Percentiles rank a stretch among this genome's conserved stretches.
Conservation (phyloP, 2,329 filamentous ascomycete genomes). For the Xylaria sp. region DNA sequence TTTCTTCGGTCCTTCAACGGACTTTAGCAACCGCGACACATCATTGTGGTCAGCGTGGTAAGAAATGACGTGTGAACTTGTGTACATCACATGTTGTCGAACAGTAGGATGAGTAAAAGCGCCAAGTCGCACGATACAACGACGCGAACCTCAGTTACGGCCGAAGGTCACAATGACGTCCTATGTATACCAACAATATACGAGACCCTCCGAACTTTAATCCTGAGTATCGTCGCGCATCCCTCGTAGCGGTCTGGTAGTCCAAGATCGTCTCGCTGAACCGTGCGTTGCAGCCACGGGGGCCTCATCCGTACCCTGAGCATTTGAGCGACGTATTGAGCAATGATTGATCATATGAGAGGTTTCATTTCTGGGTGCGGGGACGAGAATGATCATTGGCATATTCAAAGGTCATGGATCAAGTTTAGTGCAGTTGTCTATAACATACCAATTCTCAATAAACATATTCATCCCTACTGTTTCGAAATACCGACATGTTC, state of each 20-base stretch:
- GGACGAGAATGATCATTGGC: background rate
- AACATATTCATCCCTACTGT: background rate
- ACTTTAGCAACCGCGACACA: constrained; percentile 11
- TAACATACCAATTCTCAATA: background rate
- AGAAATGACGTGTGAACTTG: background rate
- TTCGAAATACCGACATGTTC: background rate
- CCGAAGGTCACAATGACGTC: background rate
- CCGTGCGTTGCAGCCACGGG: background rate
- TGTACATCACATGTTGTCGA: background rate
- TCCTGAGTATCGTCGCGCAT: background rate
- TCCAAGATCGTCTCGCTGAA: background rate
- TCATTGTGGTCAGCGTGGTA: background rate
- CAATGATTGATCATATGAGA: background rate
- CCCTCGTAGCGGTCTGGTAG: background rate
- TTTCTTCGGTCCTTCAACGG: constrained; percentile 26
- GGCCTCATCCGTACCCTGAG: background rate
- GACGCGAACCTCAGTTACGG: too few species aligned
- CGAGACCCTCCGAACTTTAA: background rate
- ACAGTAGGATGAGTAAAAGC: background rate
- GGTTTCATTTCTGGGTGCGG: background rate
- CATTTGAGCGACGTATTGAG: background rate
- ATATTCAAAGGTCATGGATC: background rate
- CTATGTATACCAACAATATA: background rate
- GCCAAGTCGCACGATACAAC: background rate
- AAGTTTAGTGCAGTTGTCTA: background rate